phyloP scores from a whole-genome alignment of 208 protist genomes.

The Sergeia podlipaevii region DNA sequence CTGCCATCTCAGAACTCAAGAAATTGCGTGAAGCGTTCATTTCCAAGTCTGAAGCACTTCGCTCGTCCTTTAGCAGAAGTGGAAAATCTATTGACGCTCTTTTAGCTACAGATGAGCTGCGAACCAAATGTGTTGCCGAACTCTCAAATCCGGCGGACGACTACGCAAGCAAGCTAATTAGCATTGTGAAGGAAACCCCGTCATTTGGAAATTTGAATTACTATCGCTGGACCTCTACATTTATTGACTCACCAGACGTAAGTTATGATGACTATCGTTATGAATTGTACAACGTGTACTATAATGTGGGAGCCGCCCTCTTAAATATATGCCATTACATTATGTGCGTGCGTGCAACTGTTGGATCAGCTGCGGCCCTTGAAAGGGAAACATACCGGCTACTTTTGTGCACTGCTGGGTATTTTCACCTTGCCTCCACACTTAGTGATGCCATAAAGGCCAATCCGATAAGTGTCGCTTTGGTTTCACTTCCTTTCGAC shows the following conservation, averaged over 20 bases:
- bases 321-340: slow-evolving; percentile 56
- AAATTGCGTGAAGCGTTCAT: slow-evolving; percentile 27
- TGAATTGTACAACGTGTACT: slow-evolving; percentile 61
- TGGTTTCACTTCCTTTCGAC: slow-evolving; percentile 32
- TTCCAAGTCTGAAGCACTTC: slow-evolving; percentile 25
- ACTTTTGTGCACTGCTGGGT: slow-evolving; percentile 52
- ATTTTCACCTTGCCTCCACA: slow-evolving; percentile 39
- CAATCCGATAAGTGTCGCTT: slow-evolving; percentile 27
- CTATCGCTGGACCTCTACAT: slow-evolving; percentile 54
- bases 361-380: slow-evolving; percentile 17
- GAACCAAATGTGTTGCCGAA: slow-evolving; percentile 30
- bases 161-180: slow-evolving; percentile 26
- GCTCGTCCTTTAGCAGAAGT: slow-evolving; percentile 20
- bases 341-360: slow-evolving; percentile 26
- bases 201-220: slow-evolving; percentile 34
- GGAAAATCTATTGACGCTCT: slow-evolving; percentile 6
- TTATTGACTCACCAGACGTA: slow-evolving; percentile 30
- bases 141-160: slow-evolving; percentile 23
- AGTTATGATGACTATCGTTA: slow-evolving; percentile 70
- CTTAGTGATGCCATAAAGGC: slow-evolving; percentile 33
- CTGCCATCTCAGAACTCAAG: slow-evolving; percentile 34
- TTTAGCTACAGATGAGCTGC: slow-evolving; percentile 11
- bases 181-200: slow-evolving; percentile 22
- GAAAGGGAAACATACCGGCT: slow-evolving; percentile 67
- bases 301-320: slow-evolving; percentile 45